Percentiles rank a stretch among this genome's conserved stretches.
Evolutionary conservation across 306 rosid species (phyloP).

Genomic region (Luffa aegyptiaca): DNA sequence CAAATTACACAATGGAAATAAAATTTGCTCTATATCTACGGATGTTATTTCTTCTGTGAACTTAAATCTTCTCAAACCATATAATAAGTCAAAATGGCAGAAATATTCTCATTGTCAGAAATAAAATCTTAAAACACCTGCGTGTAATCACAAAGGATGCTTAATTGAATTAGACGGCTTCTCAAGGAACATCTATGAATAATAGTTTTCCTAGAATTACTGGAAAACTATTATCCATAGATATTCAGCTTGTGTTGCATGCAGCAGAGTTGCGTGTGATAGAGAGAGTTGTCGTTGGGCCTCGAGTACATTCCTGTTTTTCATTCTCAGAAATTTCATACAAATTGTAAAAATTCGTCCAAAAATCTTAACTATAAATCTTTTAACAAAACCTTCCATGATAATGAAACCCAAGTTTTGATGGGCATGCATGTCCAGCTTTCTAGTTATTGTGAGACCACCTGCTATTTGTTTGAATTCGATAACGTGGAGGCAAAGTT

Average conservation of each 20-base stretch:
- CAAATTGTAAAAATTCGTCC: not conserved
- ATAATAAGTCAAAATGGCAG: not conserved
- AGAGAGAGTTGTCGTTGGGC: not conserved
- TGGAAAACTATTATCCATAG: not conserved
- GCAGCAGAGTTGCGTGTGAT: not conserved
- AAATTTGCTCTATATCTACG: not conserved
- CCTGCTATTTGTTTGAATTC: not conserved
- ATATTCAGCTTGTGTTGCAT: too few species aligned
- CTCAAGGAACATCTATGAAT: not conserved
- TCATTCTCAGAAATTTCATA: not conserved
- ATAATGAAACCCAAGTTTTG: not conserved
- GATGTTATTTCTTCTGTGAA: not conserved
- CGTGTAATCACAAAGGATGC: not conserved
- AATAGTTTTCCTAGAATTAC: not conserved
- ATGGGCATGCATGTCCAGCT: not conserved
- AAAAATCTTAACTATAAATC: not conserved
- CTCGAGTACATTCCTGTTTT: not conserved
- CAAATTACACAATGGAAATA: not conserved
- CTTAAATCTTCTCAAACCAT: not conserved
- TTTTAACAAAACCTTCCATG: not conserved
- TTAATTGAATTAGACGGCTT: not conserved
- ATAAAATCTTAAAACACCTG: not conserved
- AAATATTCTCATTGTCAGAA: not conserved
- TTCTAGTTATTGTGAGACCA: not conserved
- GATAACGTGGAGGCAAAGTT: not conserved